phyloP scores from a whole-genome alignment of 225 moss, liverwort and hornwort species.

The Lunularia cruciata region DNA sequence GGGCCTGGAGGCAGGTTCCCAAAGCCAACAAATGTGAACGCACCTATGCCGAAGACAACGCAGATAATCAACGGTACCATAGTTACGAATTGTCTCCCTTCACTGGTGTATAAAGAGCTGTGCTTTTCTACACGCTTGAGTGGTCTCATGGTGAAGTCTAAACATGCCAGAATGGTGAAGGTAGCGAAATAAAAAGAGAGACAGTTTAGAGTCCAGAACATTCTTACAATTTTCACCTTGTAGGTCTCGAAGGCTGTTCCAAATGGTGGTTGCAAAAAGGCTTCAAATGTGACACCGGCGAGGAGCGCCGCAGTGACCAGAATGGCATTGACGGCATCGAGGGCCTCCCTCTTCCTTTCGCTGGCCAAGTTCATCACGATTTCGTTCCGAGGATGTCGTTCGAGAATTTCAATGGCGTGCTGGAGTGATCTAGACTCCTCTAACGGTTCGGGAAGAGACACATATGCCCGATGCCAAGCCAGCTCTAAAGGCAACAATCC shows the following conservation, averaged over 20 bases:
- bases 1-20: too few relatives aligned
- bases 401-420: too few relatives aligned
- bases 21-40: too few relatives aligned
- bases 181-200: constrained; percentile 23
- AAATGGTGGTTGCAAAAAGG: constrained; percentile 19
- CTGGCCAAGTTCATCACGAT: neutral
- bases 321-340: constrained; percentile 12
- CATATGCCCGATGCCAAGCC: neutral
- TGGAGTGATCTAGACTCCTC: too few relatives aligned
- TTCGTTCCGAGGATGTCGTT: neutral
- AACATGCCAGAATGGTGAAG: constrained; percentile 10
- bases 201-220: constrained; percentile 23
- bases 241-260: neutral
- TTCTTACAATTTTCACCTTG: neutral
- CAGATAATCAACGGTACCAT: too few relatives aligned
- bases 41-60: too few relatives aligned
- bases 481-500: neutral
- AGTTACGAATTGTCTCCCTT: too few relatives aligned
- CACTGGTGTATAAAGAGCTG: too few relatives aligned
- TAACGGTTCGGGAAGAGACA: too few relatives aligned
- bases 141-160: neutral
- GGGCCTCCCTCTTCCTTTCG: neutral
- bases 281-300: constrained; percentile 16
- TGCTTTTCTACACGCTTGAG: too few relatives aligned
- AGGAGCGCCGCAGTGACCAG: constrained; percentile 17